These are phyloP conservation scores for Discostella stelligeroides DNA, from an alignment of 108 stramenopile species.

Conservation along the genomic window DNA sequence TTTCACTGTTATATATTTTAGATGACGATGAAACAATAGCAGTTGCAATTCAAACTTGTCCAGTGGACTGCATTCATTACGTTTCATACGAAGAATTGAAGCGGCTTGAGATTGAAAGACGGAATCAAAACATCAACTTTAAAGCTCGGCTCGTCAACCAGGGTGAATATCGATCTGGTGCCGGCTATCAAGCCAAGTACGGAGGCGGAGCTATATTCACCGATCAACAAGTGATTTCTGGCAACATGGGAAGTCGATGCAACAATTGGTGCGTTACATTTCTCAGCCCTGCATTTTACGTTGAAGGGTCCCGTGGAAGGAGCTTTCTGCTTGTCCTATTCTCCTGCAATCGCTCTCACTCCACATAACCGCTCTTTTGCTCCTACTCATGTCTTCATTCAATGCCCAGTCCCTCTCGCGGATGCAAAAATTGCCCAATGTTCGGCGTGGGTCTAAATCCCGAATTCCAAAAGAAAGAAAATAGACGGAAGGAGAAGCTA, in stretches of 20 bases:
- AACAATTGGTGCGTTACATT: constrained; percentile 61
- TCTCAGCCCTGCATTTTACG: constrained; percentile 23
- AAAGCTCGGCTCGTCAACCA: constrained; percentile 87
- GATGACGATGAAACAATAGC: constrained; percentile 87
- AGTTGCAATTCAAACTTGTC: constrained; percentile 90
- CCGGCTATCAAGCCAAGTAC: constrained; percentile 34
- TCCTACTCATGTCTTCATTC: background rate
- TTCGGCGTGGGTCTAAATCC: constrained; percentile 91
- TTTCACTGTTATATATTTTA: background rate
- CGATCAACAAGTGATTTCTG: constrained; percentile 70
- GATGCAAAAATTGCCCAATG: constrained; percentile 88
- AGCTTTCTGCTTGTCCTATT: background rate
- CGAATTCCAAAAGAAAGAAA: constrained; percentile 77
- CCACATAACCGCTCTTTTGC: background rate
- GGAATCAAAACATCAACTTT: constrained; percentile 86
- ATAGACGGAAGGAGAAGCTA: constrained; percentile 51
- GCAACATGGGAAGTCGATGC: constrained; percentile 79
- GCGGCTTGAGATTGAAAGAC: constrained; percentile 78
- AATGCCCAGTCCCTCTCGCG: constrained; percentile 56
- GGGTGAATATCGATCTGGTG: constrained; percentile 54
- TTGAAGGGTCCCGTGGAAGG: background rate
- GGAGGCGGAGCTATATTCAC: constrained; percentile 67
- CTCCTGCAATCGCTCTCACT: background rate
- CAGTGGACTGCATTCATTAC: constrained; percentile 91
- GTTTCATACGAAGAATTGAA: constrained; percentile 86